A percentile compares a stretch with the other conserved stretches of the same genome.
Conservation (phyloP, 2,329 filamentous ascomycete species). For the Fusarium nodosum region DNA sequence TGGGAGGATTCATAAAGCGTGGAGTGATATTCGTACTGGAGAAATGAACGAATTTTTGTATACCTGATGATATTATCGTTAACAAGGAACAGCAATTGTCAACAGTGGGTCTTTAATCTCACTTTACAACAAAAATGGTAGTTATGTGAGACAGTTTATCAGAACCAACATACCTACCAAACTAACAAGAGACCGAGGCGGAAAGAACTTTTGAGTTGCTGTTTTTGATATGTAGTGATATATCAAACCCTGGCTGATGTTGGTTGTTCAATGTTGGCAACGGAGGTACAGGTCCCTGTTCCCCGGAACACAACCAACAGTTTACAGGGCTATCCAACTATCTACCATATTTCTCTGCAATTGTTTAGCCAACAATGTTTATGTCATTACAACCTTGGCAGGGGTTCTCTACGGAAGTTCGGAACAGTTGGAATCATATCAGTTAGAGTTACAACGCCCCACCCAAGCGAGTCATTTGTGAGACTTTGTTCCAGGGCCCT, state of each 20-base stretch:
- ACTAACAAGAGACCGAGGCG: background rate
- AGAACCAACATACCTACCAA: too few species aligned
- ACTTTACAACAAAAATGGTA: too few species aligned
- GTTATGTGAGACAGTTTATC: too few species aligned
- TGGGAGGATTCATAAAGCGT: background rate
- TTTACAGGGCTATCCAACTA: background rate
- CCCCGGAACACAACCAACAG: background rate
- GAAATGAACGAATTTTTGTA: background rate
- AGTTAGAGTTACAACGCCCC: background rate
- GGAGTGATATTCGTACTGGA: background rate
- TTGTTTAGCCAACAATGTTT: background rate
- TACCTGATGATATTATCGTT: background rate
- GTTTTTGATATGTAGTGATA: fast-evolving
- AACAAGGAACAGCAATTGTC: background rate
- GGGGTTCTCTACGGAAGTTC: background rate
- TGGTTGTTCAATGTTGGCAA: background rate
- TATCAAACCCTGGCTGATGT: background rate
- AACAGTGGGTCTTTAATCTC: too few species aligned
- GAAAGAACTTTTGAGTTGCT: background rate
- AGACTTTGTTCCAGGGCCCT: background rate
- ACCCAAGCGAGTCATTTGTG: background rate
- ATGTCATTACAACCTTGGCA: background rate
- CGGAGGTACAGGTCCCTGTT: background rate
- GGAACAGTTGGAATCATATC: background rate
- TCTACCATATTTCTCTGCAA: background rate